phyloP scores from a whole-genome alignment of 2,329 filamentous ascomycete genomes.

The Fusarium algeriense region DNA sequence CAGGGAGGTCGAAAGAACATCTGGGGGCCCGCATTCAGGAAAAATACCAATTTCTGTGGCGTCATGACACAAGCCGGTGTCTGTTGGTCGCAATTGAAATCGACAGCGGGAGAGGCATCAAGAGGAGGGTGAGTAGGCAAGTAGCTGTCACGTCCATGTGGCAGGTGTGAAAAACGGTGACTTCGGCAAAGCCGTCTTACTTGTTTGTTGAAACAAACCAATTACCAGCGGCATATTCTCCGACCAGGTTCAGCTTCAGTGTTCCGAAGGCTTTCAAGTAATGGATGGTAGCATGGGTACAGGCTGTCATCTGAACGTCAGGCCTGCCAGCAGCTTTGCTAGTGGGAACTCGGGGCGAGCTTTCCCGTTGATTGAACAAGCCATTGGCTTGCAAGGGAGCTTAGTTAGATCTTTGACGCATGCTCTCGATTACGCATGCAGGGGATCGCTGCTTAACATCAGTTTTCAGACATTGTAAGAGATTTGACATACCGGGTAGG shows the following conservation, averaged over 20 bases:
- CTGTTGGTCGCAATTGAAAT: conserved; percentile 21
- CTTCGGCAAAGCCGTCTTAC: conserved; percentile 13
- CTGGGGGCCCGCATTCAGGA: conserved; percentile 18
- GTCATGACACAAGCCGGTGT: conserved; percentile 40
- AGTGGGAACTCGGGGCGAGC: conserved; percentile 25
- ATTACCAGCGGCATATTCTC: conserved; percentile 5
- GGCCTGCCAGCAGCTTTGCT: conserved; percentile 7
- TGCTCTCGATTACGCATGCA: conserved; percentile 16
- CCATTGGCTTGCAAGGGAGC: conserved; percentile 15
- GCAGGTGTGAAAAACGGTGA: conserved; percentile 19
- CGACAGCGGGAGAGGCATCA: conserved; percentile 27
- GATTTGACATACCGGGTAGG: conserved; percentile 8
- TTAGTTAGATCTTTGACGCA: conserved; percentile 25
- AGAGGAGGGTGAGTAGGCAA: conserved; percentile 14
- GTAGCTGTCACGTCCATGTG: conserved; percentile 34
- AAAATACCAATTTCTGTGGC: conserved; percentile 29
- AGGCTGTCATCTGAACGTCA: conserved; percentile 22
- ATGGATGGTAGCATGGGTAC: conserved; percentile 18
- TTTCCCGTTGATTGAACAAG: conserved; percentile 17
- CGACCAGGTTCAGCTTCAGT: neutral
- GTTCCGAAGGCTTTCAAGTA: neutral
- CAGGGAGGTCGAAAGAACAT: conserved; percentile 15
- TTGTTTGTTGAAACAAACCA: conserved; percentile 6
- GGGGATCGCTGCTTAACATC: conserved; percentile 1
- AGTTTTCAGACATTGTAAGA: conserved; percentile 10